A percentile compares a stretch with the other conserved stretches of the same genome.
phyloP scores from a whole-genome alignment of 768 basidiomycete species.

The Tulasnella sp. region DNA sequence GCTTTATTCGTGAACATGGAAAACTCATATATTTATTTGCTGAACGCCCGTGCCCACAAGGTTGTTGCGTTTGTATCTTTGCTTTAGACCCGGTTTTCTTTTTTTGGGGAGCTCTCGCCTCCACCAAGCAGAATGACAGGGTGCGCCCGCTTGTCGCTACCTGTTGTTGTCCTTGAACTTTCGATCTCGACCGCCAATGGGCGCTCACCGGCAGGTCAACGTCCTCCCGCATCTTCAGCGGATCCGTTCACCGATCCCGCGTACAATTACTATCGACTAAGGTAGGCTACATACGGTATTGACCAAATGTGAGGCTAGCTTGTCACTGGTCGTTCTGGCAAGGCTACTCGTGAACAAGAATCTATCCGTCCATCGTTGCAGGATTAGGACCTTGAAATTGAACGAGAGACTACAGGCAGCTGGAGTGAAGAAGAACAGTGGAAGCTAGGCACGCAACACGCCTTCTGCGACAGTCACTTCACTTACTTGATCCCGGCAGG shows the following conservation, averaged over 20 bases:
- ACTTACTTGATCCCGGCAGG: no score
- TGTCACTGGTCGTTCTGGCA: slow-evolving; percentile 42
- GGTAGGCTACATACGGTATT: slow-evolving; percentile 77
- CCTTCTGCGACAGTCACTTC: not conserved
- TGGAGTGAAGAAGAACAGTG: slow-evolving; percentile 88
- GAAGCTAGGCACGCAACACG: slow-evolving; percentile 61
- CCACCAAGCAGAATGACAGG: not conserved
- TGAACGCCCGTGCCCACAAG: no score
- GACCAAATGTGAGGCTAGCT: slow-evolving; percentile 63
- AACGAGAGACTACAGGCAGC: slow-evolving; percentile 69
- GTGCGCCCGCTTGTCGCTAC: not conserved
- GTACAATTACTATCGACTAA: slow-evolving; percentile 88
- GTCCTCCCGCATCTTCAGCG: slow-evolving; percentile 57
- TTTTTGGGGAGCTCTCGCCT: no score
- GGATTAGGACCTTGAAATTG: slow-evolving; percentile 84
- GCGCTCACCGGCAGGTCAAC: slow-evolving; percentile 21
- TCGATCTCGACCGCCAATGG: slow-evolving; percentile 19
- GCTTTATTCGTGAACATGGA: no score
- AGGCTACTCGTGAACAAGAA: slow-evolving; percentile 34
- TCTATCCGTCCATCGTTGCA: slow-evolving; percentile 40
- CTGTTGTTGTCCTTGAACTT: not conserved
- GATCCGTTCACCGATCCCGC: slow-evolving; percentile 84
- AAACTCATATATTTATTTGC: no score
- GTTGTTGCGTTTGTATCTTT: no score
- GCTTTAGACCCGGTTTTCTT: no score